Evolutionary conservation across 179 eudicot species (phyloP), one percentile per base, ranked within the genome.

Genomic region (Corrigiola litoralis): DNA sequence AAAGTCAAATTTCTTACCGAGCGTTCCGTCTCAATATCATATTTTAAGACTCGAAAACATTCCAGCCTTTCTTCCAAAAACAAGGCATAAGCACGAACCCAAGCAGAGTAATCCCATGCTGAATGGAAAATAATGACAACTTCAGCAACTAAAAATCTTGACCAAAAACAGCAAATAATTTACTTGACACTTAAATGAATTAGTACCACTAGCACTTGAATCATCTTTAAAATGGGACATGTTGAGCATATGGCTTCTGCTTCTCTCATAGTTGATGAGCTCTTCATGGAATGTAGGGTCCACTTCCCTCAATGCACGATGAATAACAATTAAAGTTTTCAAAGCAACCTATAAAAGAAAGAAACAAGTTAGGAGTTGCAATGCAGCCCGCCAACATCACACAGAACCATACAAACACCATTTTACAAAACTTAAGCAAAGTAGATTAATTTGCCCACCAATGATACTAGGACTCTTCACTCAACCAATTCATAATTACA

Each of bases 31-130:
- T 90, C 99, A 2, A 94, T 82, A 68, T 94, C 99, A 54, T 86
- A 86, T 69, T 90, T 90, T 73, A 94, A 63, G 29, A 88, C 88
- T 50, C 92, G 84, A 48, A 84, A 90, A 72, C 99, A 94, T 76
- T 94, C 99, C 76, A 94, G 74, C 82, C 91, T 83, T 73, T 94
- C 99, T 78, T 94, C 99, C 75, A 94, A 79, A 77, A 74, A 90
- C 36, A 94, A 76, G 34, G 99, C 99, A 71, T 90, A 90, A 41
- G 82, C 71, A 66, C 97, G 96, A 48, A 90, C 87, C 99, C 99
- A 90, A 34, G 96, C 91, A 73, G 99, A 94, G 80, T 90, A 90
- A 81, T 94, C 99, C 97, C 99, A 94, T 28, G 97, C 99, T 90
- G 86, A 42, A 60, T 33, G 66, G 33, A 25, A 75, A 24, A 67